phyloP scores from a whole-genome alignment of 352 stramenopile genomes.

The Globisporangium cylindrosporum region DNA sequence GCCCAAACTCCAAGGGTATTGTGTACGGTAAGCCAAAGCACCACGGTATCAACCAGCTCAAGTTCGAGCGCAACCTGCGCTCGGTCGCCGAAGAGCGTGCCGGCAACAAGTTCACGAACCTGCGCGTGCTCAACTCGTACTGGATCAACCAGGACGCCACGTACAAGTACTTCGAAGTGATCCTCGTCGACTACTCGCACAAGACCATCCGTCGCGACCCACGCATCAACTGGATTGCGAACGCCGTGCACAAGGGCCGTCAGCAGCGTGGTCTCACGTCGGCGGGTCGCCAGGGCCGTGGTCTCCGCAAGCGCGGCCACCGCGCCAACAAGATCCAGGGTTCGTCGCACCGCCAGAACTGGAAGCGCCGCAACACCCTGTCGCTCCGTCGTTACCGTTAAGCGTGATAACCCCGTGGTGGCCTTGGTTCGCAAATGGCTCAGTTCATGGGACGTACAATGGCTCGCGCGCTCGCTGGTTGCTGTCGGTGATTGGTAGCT shows the following conservation, averaged over 20 bases:
- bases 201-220: constrained; percentile 98
- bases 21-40: constrained; percentile 99
- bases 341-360: constrained; percentile 95
- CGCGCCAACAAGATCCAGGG: constrained; percentile 99
- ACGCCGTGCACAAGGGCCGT: constrained; percentile 98
- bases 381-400: constrained; percentile 98
- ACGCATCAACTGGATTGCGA: constrained; percentile 99
- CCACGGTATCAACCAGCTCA: constrained; percentile 99
- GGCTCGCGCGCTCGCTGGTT: neutral
- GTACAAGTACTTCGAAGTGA: constrained; percentile 99
- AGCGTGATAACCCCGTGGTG: constrained; percentile 5
- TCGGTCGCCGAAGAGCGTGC: constrained; percentile 98
- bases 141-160: constrained; percentile 99
- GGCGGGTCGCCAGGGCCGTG: constrained; percentile 95
- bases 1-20: constrained; percentile 99
- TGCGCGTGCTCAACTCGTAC: constrained; percentile 99
- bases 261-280: constrained; percentile 98
- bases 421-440: constrained; percentile 18
- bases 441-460: constrained; percentile 4
- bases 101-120: constrained; percentile 96
- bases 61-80: constrained; percentile 98
- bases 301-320: constrained; percentile 98
- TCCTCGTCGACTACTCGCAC: constrained; percentile 98
- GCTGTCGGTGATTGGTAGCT: constrained; percentile 6
- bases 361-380: constrained; percentile 98